A percentile compares a stretch with the other conserved stretches of the same genome.
Evolutionary conservation across 108 stramenopile species (phyloP).

Genomic region (Chaetoceros tenuissimus): DNA sequence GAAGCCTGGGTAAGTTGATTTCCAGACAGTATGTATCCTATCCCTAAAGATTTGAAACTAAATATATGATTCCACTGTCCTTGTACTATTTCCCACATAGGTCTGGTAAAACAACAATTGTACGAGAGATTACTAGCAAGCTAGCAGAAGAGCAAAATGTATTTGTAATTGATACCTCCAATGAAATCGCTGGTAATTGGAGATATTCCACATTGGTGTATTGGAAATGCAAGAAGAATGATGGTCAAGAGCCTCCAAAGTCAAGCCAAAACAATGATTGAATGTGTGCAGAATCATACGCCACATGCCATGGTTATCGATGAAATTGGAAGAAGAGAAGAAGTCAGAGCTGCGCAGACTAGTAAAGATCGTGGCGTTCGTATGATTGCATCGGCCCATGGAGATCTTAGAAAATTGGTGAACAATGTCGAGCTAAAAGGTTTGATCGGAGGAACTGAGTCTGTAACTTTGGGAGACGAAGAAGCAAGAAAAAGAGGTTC

Average conservation of each 20-base stretch:
- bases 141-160: conserved; percentile 33
- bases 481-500: conserved; percentile 7
- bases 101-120: conserved; percentile 26
- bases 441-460: conserved; percentile 40
- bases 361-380: conserved; percentile 45
- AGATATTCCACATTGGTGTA: conserved; percentile 35
- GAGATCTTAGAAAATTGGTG: conserved; percentile 34
- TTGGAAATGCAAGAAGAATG: conserved; percentile 49
- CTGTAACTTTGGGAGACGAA: conserved; percentile 34
- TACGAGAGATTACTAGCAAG: conserved; percentile 32
- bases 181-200: conserved; percentile 67
- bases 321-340: conserved; percentile 40
- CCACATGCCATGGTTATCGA: conserved; percentile 59
- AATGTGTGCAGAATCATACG: conserved; percentile 65
- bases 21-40: too few relatives aligned
- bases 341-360: conserved; percentile 48
- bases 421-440: conserved; percentile 39
- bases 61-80: too few relatives aligned
- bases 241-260: conserved; percentile 33
- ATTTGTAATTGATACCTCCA: conserved; percentile 45
- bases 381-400: conserved; percentile 62
- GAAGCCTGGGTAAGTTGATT: too few relatives aligned
- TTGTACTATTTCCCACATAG: too few relatives aligned
- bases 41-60: too few relatives aligned
- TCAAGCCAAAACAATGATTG: conserved; percentile 52